Evolutionary conservation across 768 basidiomycete species (phyloP), one percentile per base, ranked within the genome.

Genomic region (Boletus patriciae): DNA sequence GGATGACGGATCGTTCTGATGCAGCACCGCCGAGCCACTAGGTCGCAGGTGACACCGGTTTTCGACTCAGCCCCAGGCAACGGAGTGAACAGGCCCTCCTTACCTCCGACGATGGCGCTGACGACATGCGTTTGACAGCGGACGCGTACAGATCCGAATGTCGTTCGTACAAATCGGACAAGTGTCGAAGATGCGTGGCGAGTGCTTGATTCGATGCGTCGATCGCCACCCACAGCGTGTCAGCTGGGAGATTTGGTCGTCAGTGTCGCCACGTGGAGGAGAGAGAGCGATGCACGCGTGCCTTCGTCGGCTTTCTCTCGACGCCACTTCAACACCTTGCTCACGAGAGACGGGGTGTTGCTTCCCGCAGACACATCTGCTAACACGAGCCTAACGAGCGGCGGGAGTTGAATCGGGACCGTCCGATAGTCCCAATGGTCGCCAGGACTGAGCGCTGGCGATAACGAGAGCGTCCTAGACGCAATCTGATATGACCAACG

Each of bases 321-420:
- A 42, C 91, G 83, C 96, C 96, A 98, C 64, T 85, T 86, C 60
- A 97, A 74, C 4, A 99, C 97, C 71, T 92, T 87, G 31, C 92
- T 85, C 12, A 95, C 94, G 41, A 98, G 83, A 41, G 92, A 92
- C 2, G 97, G 97, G 2, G 97, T 98, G 66, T 98, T 92, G 62
- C 91, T 95, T 11, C 97, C 97, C 10, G 91, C 93, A 65, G 97
- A 92, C 16, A 98, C 94, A 68, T 99, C 97, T 25, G 95, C 97
- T 21, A 99, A 80, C 74, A 98, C 81, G 36, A 99, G 80, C 52
- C 91, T 79, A 21, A 90, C 87, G 49, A 85, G 73, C 0, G 91
- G 92, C 3, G 97, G 97, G 34, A 99, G 85, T 50, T 83, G 80
- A 70, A 97, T 92, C 0, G 85, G 82, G 53, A 78, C 74, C 13